phyloP scores from a whole-genome alignment of 228 moss, liverwort and hornwort genomes.

The Sphagnum magellanicum region DNA sequence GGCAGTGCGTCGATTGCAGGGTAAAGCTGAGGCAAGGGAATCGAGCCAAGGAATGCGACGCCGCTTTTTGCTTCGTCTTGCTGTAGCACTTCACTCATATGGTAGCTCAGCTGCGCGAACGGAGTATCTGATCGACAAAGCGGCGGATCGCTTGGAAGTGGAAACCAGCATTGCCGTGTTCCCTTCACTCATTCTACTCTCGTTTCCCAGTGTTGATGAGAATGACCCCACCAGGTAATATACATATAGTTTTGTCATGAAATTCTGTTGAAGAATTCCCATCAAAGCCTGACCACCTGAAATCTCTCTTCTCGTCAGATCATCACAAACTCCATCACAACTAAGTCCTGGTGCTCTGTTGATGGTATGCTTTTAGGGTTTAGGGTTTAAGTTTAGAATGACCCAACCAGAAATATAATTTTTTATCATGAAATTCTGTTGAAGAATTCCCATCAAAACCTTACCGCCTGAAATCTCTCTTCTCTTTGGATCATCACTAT shows the following conservation, averaged over 20 bases:
- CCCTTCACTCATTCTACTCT: conserved; percentile 49
- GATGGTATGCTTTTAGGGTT: not conserved
- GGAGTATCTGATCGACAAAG: conserved; percentile 57
- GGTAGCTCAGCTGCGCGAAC: conserved; percentile 70
- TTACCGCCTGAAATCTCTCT: too few relatives aligned
- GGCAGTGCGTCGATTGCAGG: conserved; percentile 20
- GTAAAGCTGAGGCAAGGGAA: conserved; percentile 12
- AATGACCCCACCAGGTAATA: conserved; percentile 3
- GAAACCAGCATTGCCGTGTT: conserved; percentile 43
- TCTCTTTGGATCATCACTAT: not conserved
- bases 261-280: too few relatives aligned
- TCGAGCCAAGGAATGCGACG: conserved; percentile 50
- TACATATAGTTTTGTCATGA: too few relatives aligned
- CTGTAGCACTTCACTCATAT: conserved; percentile 53
- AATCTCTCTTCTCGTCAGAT: too few relatives aligned
- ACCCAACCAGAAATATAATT: too few relatives aligned
- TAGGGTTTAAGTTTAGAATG: too few relatives aligned
- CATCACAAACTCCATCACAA: too few relatives aligned
- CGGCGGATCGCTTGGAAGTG: conserved; percentile 43
- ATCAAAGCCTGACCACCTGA: too few relatives aligned
- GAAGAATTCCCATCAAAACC: too few relatives aligned
- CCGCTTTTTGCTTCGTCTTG: conserved; percentile 50
- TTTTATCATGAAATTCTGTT: too few relatives aligned
- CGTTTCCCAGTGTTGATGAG: conserved; percentile 33
- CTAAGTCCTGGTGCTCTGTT: not conserved